A percentile compares a stretch with the other conserved stretches of the same genome.
phyloP scores from a whole-genome alignment of 2,329 filamentous ascomycete genomes.

The Pseudogymnoascus sp. region DNA sequence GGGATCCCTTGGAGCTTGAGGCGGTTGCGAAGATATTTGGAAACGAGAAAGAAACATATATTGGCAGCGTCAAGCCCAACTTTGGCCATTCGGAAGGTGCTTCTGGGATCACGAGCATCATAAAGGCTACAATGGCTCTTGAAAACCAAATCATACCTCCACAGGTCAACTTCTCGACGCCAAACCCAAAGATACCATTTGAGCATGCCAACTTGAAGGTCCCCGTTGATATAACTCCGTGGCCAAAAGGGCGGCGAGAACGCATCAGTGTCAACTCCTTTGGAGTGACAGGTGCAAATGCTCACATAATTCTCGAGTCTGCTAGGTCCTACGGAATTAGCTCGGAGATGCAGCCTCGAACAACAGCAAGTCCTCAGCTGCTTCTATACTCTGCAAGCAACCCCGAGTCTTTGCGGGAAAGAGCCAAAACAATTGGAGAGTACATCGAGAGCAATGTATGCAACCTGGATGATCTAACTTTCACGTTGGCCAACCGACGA shows the following conservation, averaged over 20 bases:
- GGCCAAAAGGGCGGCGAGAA: not conserved
- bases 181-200: conserved; percentile 14
- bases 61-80: conserved; percentile 13
- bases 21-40: conserved; percentile 17
- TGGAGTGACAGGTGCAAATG: conserved; percentile 40
- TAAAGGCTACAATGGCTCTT: conserved; percentile 22
- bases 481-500: conserved; percentile 9
- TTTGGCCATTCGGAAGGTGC: conserved; percentile 22
- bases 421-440: not conserved
- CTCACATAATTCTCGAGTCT: conserved; percentile 30
- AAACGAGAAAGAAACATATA: conserved; percentile 11
- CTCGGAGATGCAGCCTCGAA: not conserved
- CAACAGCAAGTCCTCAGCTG: not conserved
- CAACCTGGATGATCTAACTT: conserved; percentile 10
- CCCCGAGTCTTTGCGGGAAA: not conserved
- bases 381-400: not conserved
- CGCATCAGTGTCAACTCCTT: conserved; percentile 22
- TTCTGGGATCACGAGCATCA: conserved; percentile 18
- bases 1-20: conserved; percentile 14
- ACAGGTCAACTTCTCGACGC: conserved; percentile 26
- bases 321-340: not conserved
- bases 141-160: conserved; percentile 25
- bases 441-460: not conserved
- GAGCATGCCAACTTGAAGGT: not conserved
- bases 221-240: not conserved